Conservation (phyloP, 495 filamentous ascomycete species). For the Aspergillus funiculosus region DNA sequence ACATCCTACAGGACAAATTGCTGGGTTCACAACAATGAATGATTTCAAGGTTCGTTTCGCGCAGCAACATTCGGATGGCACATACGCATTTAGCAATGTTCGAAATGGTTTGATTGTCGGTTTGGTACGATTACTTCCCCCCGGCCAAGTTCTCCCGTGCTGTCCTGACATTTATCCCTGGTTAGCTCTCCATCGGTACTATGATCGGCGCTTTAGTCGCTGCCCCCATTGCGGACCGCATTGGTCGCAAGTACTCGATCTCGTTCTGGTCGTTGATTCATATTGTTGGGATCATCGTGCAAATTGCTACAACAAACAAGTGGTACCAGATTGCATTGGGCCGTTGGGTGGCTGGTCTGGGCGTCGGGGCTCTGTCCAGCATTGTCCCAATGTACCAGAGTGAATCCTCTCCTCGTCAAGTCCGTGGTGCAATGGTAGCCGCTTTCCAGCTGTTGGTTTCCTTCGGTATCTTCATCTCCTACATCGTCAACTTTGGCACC, state of each 20-base stretch:
- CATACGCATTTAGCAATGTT: constrained; percentile 49
- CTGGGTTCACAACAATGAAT: constrained; percentile 56
- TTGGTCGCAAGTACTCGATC: constrained; percentile 50
- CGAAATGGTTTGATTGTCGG: constrained; percentile 53
- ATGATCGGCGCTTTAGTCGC: constrained; percentile 62
- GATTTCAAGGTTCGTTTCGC: constrained; percentile 48
- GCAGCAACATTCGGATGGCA: constrained; percentile 27
- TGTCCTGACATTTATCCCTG: constrained; percentile 6
- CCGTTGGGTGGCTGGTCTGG: constrained; percentile 58
- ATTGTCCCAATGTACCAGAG: constrained; percentile 69
- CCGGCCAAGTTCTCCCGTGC: neutral
- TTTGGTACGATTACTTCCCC: constrained; percentile 34
- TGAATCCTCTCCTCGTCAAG: constrained; percentile 58
- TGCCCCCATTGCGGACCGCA: constrained; percentile 49
- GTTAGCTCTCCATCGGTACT: constrained; percentile 57
- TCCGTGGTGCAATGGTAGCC: constrained; percentile 63
- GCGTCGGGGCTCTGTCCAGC: constrained; percentile 66
- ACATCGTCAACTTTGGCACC: constrained; percentile 78
- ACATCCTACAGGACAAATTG: constrained; percentile 44
- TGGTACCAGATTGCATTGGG: constrained; percentile 53
- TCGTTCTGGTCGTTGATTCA: constrained; percentile 55
- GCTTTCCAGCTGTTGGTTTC: constrained; percentile 86
- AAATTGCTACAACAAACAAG: constrained; percentile 51
- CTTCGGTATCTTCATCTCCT: constrained; percentile 75
- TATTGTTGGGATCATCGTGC: constrained; percentile 63